A percentile compares a stretch with the other conserved stretches of the same genome.
Conservation (phyloP, 805 yeast species). For the Yarrowia bubula region DNA sequence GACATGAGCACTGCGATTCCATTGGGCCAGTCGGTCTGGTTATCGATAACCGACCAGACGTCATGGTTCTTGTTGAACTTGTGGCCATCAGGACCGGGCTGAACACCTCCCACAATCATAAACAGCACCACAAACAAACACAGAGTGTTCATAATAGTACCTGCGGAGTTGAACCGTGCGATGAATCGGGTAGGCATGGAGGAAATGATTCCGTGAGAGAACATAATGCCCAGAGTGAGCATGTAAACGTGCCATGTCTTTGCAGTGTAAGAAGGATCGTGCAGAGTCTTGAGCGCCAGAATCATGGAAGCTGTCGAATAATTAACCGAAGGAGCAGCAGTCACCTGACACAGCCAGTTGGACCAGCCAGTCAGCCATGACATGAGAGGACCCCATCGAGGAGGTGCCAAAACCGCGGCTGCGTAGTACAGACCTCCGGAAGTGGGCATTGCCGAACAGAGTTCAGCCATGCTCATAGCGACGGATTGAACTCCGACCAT, state of each 20-base stretch:
- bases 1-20: slow-evolving; percentile 59
- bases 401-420: slow-evolving; percentile 59
- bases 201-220: slow-evolving; percentile 48
- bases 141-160: slow-evolving; percentile 50
- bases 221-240: slow-evolving; percentile 52
- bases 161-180: slow-evolving; percentile 51
- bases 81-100: slow-evolving; percentile 34
- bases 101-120: slow-evolving; percentile 50
- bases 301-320: slow-evolving; percentile 58
- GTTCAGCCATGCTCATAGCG: slow-evolving; percentile 53
- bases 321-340: slow-evolving; percentile 60
- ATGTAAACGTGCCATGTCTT: slow-evolving; percentile 52
- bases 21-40: slow-evolving; percentile 62
- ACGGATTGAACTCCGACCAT: slow-evolving; percentile 56
- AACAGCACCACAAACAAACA: slow-evolving; percentile 54
- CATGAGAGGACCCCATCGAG: slow-evolving; percentile 50
- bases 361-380: slow-evolving; percentile 67
- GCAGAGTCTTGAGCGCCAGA: slow-evolving; percentile 49
- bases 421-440: slow-evolving; percentile 71
- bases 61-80: slow-evolving; percentile 50
- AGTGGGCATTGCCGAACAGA: slow-evolving; percentile 65
- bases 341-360: slow-evolving; percentile 63
- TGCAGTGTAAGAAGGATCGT: slow-evolving; percentile 44
- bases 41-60: slow-evolving; percentile 54
- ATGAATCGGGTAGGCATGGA: slow-evolving; percentile 55